phyloP scores from a whole-genome alignment of 495 filamentous ascomycete species.

The Aspergillus coremiiformis region DNA sequence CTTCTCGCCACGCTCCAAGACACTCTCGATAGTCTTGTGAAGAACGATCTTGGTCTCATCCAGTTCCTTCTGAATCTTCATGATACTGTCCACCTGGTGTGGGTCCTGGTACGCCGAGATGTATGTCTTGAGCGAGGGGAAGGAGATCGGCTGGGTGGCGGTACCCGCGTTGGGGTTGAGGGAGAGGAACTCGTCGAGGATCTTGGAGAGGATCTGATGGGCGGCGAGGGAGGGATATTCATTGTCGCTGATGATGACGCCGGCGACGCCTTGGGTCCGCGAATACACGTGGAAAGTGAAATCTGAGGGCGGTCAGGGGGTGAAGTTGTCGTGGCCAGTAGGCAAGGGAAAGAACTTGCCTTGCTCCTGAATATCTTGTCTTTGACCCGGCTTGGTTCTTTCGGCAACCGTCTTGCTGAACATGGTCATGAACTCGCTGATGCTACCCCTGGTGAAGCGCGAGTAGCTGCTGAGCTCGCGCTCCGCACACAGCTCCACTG shows the following conservation, averaged over 20 bases:
- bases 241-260: constrained; percentile 81
- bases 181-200: constrained; percentile 87
- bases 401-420: constrained; percentile 64
- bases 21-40: constrained; percentile 65
- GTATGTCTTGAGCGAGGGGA: constrained; percentile 73
- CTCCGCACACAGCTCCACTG: constrained; percentile 72
- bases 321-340: neutral
- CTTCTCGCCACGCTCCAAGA: constrained; percentile 73
- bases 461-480: constrained; percentile 75
- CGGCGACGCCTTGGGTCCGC: constrained; percentile 78
- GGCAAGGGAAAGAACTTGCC: constrained; percentile 42
- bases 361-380: constrained; percentile 80
- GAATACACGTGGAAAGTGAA: constrained; percentile 77
- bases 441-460: constrained; percentile 60
- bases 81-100: constrained; percentile 77
- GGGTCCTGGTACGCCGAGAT: constrained; percentile 87
- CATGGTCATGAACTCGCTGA: constrained; percentile 48
- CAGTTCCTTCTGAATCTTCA: constrained; percentile 93
- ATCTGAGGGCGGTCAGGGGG: constrained; percentile 52
- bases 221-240: constrained; percentile 87
- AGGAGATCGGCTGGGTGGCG: constrained; percentile 30
- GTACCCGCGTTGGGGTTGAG: constrained; percentile 57
- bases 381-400: constrained; percentile 73
- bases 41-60: constrained; percentile 97
- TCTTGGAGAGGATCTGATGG: constrained; percentile 87